Conservation (phyloP, 345 rosid species). For the Aurinia saxatilis region DNA sequence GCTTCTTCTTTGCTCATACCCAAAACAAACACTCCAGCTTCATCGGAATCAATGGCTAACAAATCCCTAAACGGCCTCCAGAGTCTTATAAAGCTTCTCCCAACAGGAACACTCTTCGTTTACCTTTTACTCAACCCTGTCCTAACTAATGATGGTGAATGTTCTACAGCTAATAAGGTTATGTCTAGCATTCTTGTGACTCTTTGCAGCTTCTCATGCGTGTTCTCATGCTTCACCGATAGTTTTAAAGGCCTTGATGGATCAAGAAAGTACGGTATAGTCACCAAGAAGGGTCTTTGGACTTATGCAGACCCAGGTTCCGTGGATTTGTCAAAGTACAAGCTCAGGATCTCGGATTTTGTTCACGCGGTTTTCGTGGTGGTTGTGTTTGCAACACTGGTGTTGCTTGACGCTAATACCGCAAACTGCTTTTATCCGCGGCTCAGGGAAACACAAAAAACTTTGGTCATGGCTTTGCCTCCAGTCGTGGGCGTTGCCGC, state of each 20-base stretch:
- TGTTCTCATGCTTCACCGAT: constrained; percentile 67
- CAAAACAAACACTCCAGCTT: constrained; percentile 10
- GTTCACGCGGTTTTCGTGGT: constrained; percentile 50
- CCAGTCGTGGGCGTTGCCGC: constrained; percentile 51
- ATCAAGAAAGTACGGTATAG: constrained; percentile 48
- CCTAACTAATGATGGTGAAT: constrained; percentile 60
- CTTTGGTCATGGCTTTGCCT: constrained; percentile 54
- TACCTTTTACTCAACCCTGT: constrained; percentile 82
- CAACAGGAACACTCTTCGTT: constrained; percentile 78
- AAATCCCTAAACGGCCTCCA: constrained; percentile 48
- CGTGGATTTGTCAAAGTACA: constrained; percentile 42
- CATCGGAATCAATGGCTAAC: constrained; percentile 30
- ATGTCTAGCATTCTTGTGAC: constrained; percentile 44
- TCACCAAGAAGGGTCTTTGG: constrained; percentile 56
- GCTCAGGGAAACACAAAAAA: constrained; percentile 42
- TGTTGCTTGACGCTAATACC: constrained; percentile 52
- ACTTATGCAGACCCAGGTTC: constrained; percentile 32
- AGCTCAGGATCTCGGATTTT: constrained; percentile 52
- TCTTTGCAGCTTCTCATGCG: constrained; percentile 62
- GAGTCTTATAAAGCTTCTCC: constrained; percentile 77
- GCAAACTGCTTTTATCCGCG: constrained; percentile 61
- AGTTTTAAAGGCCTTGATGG: constrained; percentile 51
- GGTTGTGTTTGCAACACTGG: constrained; percentile 46
- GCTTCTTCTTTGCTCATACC: constrained; percentile 16
- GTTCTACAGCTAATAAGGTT: constrained; percentile 46